Base-by-base conservation (phyloP, 306 rosid genomes). In the Astragalus glycyphyllos region DNA sequence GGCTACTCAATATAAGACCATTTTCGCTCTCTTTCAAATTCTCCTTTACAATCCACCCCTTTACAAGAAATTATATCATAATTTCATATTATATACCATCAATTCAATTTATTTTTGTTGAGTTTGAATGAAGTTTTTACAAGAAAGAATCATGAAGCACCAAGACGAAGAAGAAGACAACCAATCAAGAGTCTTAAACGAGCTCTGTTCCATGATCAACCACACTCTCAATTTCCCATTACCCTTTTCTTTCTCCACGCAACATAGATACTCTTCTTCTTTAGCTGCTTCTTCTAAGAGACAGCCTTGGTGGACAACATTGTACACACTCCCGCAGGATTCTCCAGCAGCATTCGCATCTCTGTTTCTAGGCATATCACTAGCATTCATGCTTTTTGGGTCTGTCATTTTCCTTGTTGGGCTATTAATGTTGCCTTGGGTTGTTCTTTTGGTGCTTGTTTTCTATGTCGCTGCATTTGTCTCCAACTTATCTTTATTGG, bases 321-420 rank as follows among this genome's bases (percentile, higher is more conserved):
- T 50, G 61, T 35, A 0, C 7, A 26, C 54, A 23, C 14, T 45
- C 1, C 59, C 72, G 11, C 59, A 56, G 42, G 51, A 49, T 15
- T 83, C 84, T 15, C 81, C 79, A 0, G 61, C 75, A 5, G 72
- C 81, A 11, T 82, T 79, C 14, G 85, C 79, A 3, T 82, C 89
- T 12, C 77, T 85, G 13, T 85, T 82, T 46, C 37, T 85, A 12
- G 83, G 81, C n/a, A 80, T 85, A 23, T 85, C 81, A 1, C 17
- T 82, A n/a, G 40, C 73, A 17, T 58, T 85, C 41, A 85, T 85
- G 74, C 75, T 82, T 11, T 68, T 85, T 7, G 79, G 88, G 0
- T 66, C 83, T 1, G 51, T 71, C 48, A 41, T 69, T 4, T 78
- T 81, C 37, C 48, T 71, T 3, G 44, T 81, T 26, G 84, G 86